Evolutionary conservation across 2,329 filamentous ascomycete genomes (phyloP).

Genomic region (Apiospora pterosperma): DNA sequence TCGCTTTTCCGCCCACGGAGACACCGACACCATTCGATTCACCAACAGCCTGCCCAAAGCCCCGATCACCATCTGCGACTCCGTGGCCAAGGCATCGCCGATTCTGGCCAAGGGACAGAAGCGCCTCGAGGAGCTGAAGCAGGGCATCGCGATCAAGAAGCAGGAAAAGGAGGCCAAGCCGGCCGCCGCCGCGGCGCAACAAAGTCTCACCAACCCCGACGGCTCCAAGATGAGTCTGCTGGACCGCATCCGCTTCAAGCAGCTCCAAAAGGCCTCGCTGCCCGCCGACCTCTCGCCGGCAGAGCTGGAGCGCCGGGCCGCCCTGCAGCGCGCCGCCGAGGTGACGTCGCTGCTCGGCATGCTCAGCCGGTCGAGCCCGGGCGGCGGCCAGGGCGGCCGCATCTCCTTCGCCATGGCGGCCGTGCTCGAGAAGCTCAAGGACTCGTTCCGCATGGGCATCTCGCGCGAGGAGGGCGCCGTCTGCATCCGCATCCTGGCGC

Average conservation of each 20-base stretch:
- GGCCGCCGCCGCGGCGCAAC: slow-evolving; percentile 25
- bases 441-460: slow-evolving; percentile 59
- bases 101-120: slow-evolving; percentile 64
- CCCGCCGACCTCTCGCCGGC: slow-evolving; percentile 45
- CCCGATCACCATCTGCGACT: slow-evolving; percentile 48
- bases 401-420: slow-evolving; percentile 64
- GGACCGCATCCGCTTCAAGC: slow-evolving; percentile 72
- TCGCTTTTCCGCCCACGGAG: slow-evolving; percentile 21
- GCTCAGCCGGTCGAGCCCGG: slow-evolving; percentile 53
- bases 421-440: slow-evolving; percentile 62
- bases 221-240: slow-evolving; percentile 63
- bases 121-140: slow-evolving; percentile 66
- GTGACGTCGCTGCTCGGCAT: slow-evolving; percentile 66
- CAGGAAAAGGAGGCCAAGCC: slow-evolving; percentile 39
- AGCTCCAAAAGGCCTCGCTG: slow-evolving; percentile 46
- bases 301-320: slow-evolving; percentile 59
- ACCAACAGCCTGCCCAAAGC: slow-evolving; percentile 54
- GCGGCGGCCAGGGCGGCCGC: slow-evolving; percentile 42
- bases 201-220: slow-evolving; percentile 36
- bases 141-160: slow-evolving; percentile 52
- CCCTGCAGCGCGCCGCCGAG: slow-evolving; percentile 65
- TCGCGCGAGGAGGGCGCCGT: slow-evolving; percentile 48
- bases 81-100: slow-evolving; percentile 50
- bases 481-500: slow-evolving; percentile 49
- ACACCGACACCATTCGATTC: slow-evolving; percentile 42